Evolutionary conservation across 164 flowering plant genomes (phyloP).

Genomic region (Amborella trichopoda): DNA sequence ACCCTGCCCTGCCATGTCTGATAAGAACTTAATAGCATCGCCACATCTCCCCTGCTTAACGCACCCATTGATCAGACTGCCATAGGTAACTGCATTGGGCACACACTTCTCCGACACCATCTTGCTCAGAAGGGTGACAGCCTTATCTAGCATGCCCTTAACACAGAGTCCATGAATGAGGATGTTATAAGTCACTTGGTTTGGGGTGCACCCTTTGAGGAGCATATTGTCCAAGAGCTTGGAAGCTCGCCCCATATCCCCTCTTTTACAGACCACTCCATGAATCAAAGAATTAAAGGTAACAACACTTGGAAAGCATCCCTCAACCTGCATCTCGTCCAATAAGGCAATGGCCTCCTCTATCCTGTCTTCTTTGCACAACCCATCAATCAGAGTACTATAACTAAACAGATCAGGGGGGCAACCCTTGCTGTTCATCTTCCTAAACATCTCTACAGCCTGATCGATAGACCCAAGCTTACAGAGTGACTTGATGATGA

Average conservation of each 20-base stretch:
- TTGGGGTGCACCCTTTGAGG: conserved; percentile 79
- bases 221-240: conserved; percentile 81
- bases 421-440: conserved; percentile 42
- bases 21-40: conserved; percentile 37
- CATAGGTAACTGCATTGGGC: conserved; percentile 69
- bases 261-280: conserved; percentile 70
- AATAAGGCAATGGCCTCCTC: conserved; percentile 73
- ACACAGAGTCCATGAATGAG: conserved; percentile 73
- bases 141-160: conserved; percentile 70
- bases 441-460: conserved; percentile 57
- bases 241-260: conserved; percentile 52
- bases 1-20: conserved; percentile 60
- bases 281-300: conserved; percentile 63
- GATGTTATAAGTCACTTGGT: conserved; percentile 69
- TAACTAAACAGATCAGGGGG: conserved; percentile 70
- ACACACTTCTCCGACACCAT: conserved; percentile 55
- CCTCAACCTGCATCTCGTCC: conserved; percentile 95
- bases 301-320: conserved; percentile 49
- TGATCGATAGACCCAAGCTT: conserved; percentile 44
- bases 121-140: conserved; percentile 40
- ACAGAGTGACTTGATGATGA: conserved; percentile 64
- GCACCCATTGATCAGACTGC: conserved; percentile 70
- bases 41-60: conserved; percentile 53
- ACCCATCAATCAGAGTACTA: conserved; percentile 81
- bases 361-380: conserved; percentile 62